Evolutionary conservation across 106 monocot species (phyloP).

Genomic region (Allium sativum): DNA sequence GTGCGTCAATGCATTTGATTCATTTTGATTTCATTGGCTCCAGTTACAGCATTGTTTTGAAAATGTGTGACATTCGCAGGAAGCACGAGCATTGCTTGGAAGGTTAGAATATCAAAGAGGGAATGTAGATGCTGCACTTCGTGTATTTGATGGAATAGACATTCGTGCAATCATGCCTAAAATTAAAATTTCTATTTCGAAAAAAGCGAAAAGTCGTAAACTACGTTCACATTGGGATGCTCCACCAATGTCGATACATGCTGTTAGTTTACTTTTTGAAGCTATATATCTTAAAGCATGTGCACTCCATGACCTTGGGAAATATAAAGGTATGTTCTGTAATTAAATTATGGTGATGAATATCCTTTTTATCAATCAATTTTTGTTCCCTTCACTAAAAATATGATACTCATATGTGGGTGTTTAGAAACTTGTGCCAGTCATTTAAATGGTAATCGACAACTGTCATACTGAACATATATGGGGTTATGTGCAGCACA

Average conservation of each 20-base stretch:
- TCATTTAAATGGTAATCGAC: not conserved
- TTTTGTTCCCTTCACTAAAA: no score
- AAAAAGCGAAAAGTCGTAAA: slow-evolving; percentile 32
- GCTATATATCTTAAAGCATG: slow-evolving; percentile 76
- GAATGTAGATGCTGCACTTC: slow-evolving; percentile 81
- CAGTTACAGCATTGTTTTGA: not conserved
- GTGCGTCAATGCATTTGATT: not conserved
- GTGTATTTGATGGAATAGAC: slow-evolving; percentile 88
- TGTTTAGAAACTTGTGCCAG: not conserved
- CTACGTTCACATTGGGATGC: slow-evolving; percentile 23
- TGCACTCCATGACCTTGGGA: slow-evolving; percentile 71
- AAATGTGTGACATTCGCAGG: slow-evolving; percentile 29
- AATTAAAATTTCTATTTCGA: slow-evolving; percentile 51
- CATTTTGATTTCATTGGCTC: not conserved
- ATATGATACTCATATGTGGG: no score
- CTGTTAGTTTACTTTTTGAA: slow-evolving; percentile 68
- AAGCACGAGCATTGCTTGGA: slow-evolving; percentile 88
- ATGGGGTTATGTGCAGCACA: no score
- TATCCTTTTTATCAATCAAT: no score
- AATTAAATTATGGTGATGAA: not conserved
- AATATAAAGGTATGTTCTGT: slow-evolving; percentile 53
- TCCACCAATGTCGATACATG: slow-evolving; percentile 55
- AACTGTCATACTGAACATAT: no score
- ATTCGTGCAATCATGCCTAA: slow-evolving; percentile 52
- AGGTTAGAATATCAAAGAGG: slow-evolving; percentile 87